Evolutionary conservation across 257 asterid species (phyloP).

Genomic region (Sherardia arvensis): DNA sequence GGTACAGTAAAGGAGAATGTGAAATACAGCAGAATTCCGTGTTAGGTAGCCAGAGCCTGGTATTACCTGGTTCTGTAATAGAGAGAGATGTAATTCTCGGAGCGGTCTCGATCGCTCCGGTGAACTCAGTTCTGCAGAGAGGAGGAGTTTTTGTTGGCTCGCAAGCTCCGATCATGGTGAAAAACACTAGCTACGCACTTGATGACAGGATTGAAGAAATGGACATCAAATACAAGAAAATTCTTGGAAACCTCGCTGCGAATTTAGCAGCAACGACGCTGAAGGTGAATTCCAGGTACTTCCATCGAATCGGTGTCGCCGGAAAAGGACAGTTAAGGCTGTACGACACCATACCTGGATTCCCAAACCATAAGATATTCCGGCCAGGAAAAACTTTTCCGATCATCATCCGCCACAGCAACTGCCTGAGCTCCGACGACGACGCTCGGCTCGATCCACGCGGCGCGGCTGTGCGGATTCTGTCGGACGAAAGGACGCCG

Average conservation of each 20-base stretch:
- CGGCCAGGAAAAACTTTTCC: constrained; percentile 30
- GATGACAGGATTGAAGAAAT: constrained; percentile 60
- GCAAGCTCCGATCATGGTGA: constrained; percentile 51
- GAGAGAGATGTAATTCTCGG: constrained; percentile 60
- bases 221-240: constrained; percentile 48
- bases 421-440: constrained; percentile 60
- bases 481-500: constrained; percentile 25
- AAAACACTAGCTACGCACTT: constrained; percentile 26
- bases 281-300: constrained; percentile 43
- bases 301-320: constrained; percentile 50
- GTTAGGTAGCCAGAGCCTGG: constrained; percentile 48
- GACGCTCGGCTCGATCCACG: constrained; percentile 61
- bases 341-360: constrained; percentile 28
- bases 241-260: constrained; percentile 55
- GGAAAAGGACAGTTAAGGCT: constrained; percentile 40
- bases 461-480: constrained; percentile 54
- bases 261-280: constrained; percentile 50
- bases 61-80: constrained; percentile 55
- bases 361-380: constrained; percentile 48
- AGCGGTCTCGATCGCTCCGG: constrained; percentile 60
- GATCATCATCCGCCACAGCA: constrained; percentile 47
- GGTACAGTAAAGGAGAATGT: constrained; percentile 25
- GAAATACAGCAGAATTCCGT: constrained; percentile 43
- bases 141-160: constrained; percentile 58
- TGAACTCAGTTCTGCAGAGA: constrained; percentile 23